Percentiles rank a stretch among this genome's conserved stretches.
Evolutionary conservation across 2,329 filamentous ascomycete genomes (phyloP).

Genomic region (Exophiala viscosa): DNA sequence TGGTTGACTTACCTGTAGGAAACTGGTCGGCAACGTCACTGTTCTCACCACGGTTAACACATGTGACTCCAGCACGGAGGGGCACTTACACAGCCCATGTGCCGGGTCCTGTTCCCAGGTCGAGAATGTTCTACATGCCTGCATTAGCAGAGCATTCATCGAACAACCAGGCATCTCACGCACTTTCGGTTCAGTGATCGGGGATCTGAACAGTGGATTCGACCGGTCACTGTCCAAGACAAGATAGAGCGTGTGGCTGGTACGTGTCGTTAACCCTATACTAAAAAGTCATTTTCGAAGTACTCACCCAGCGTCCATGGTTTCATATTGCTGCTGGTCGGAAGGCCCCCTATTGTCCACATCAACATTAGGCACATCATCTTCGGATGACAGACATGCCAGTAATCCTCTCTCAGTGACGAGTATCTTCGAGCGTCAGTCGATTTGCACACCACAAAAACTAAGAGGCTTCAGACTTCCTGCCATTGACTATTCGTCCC

Average conservation of each 20-base stretch:
- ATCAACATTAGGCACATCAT: background rate
- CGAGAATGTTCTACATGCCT: constrained; percentile 22
- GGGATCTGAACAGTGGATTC: constrained; percentile 24
- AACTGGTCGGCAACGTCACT: constrained; percentile 26
- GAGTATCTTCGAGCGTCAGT: constrained; percentile 23
- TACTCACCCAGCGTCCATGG: constrained; percentile 26
- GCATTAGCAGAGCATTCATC: background rate
- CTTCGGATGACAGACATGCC: constrained; percentile 8
- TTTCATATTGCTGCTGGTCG: constrained; percentile 27
- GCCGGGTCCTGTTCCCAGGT: constrained; percentile 28
- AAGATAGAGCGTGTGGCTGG: constrained; percentile 22
- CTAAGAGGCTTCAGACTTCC: constrained; percentile 3
- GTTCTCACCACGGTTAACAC: background rate
- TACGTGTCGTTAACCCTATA: background rate
- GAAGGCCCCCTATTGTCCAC: constrained; percentile 5
- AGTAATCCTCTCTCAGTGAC: constrained; percentile 22
- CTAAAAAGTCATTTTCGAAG: background rate
- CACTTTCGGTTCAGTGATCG: constrained; percentile 6
- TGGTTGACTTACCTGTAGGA: constrained; percentile 3
- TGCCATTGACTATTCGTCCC: constrained; percentile 29
- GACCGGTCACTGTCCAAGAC: constrained; percentile 23
- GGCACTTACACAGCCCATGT: constrained; percentile 25
- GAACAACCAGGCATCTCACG: background rate
- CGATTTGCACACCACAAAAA: background rate
- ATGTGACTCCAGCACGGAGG: background rate